Evolutionary conservation across 139 green algal species (phyloP), one percentile per base, ranked within the genome.

Genomic region (Ulvella scutata): DNA sequence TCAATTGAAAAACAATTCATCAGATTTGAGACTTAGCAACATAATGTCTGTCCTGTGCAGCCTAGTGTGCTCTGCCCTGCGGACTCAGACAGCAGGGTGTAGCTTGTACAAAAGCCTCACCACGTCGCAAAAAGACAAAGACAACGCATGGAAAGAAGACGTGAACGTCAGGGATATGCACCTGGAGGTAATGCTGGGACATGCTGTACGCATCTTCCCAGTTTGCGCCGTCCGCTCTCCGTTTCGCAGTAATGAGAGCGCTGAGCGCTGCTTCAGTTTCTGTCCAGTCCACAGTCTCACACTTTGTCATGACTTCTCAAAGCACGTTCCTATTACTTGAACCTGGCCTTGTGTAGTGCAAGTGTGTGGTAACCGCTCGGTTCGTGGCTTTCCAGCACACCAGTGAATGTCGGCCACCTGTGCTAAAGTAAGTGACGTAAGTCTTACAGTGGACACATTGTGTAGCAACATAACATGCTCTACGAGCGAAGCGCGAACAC

Each of bases 161-260:
- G 20, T 72, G 37, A 59, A 35, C 39, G 38, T 51, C 23, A 61
- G 62, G 40, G 21, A 37, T 2, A 17, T 80, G 75, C 67, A 91
- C 90, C 80, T 93, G 37, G 17, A 94, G 72, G 77, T 91, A 92
- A 4, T 86, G 61, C 2, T 80, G 74, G 85, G 93, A 91, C 43
- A 87, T 86, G 31, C 92, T 83, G 74, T 88, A 92, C 0, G 88
- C 89, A 61, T 90, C 81, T 3, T 81, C 33, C 86, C 87, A 92
- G n/a, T 79, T 79, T 9, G 80, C 76, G 3, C 84, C 83, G 36
- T 90, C 82, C 3, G 82, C 75, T 0, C 83, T 77, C 38, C 67
- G 82, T 51, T 87, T 87, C 43, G 83, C 80, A 0, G 81, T 84
- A 38, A 94, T 94, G 9, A 96, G 80, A 10, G 62, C 72, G 43